These are phyloP conservation scores for Trametes meyenii DNA, from an alignment of 768 basidiomycete genomes.

Conservation along the genomic window DNA sequence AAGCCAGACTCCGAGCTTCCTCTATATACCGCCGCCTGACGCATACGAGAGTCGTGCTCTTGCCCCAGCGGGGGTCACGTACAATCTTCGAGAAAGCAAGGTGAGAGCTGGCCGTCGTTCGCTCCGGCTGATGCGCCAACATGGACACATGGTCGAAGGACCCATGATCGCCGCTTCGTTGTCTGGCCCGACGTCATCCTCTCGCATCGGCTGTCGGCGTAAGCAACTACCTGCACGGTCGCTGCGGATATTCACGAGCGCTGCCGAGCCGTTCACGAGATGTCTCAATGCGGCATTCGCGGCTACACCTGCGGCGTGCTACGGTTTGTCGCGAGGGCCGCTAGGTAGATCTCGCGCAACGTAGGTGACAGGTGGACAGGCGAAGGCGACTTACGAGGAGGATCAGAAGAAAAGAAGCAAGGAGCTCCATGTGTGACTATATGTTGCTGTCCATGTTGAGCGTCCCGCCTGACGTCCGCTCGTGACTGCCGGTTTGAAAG, in stretches of 20 bases:
- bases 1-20: neutral
- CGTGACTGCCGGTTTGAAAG: constrained; percentile 3
- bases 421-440: constrained; percentile 6
- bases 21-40: neutral
- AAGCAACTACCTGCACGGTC: neutral
- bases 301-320: too few species aligned
- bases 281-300: too few species aligned
- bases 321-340: neutral
- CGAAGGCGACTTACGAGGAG: constrained; percentile 1
- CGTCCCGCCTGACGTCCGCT: constrained; percentile 8
- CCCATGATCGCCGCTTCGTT: constrained; percentile 14
- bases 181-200: constrained; percentile 2
- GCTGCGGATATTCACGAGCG: neutral
- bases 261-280: neutral
- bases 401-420: constrained; percentile 19
- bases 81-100: neutral
- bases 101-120: neutral
- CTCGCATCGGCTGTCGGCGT: neutral
- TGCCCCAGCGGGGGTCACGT: neutral
- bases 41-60: neutral
- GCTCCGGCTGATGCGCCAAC: neutral
- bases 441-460: neutral
- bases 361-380: neutral
- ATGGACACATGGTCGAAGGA: constrained; percentile 4
- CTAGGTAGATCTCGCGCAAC: neutral